Evolutionary conservation across 2,329 filamentous ascomycete genomes (phyloP), one percentile per base, ranked within the genome.

Genomic region (Thelonectria discophora): DNA sequence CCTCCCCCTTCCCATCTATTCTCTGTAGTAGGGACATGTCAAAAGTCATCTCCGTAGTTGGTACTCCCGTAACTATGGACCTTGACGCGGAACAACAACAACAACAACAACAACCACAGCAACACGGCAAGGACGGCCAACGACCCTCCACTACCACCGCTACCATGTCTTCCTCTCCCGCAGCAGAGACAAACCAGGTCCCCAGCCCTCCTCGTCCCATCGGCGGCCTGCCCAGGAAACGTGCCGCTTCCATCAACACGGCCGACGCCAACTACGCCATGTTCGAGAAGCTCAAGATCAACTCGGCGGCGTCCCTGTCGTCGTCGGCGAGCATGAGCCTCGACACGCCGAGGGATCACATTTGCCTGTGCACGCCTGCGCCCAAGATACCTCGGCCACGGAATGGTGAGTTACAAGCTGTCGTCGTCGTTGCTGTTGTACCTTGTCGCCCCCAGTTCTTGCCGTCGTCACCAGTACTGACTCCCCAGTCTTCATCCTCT

Each of bases 401-500:
- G 48, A 88, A 88, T 71, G 84, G 85, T 88, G 77, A 77, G 84
- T 78, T 45, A 30, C 13, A 17, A 10, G 43, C 12, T 52, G 62
- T 55, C 57, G 64, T 65, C 69, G 60, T 65, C 66, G 34, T 58
- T 43, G 27, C 8, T 30, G 4, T 2, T 49, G 46, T 21, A 17
- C 13, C 6, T 45, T 18, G 43, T 18, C 18, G n/a, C n/a, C n/a
- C n/a, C n/a, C n/a, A n/a, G n/a, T n/a, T n/a, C n/a, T n/a, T n/a
- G n/a, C n/a, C n/a, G n/a, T n/a, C 20, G 12, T 6, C 20, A 45
- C 74, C 78, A 59, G 78, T 69, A 9, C 10, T 27, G 8, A 11
- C 20, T 10, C 10, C 76, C 73, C 75, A 99, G 95, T 94, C 52
- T 99, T 99, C 80, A 99, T 99, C 68, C 84, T 99, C 70, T 99